Evolutionary conservation across 2,329 filamentous ascomycete genomes (phyloP), one percentile per base, ranked within the genome.

Genomic region (Corynespora cassiicola): DNA sequence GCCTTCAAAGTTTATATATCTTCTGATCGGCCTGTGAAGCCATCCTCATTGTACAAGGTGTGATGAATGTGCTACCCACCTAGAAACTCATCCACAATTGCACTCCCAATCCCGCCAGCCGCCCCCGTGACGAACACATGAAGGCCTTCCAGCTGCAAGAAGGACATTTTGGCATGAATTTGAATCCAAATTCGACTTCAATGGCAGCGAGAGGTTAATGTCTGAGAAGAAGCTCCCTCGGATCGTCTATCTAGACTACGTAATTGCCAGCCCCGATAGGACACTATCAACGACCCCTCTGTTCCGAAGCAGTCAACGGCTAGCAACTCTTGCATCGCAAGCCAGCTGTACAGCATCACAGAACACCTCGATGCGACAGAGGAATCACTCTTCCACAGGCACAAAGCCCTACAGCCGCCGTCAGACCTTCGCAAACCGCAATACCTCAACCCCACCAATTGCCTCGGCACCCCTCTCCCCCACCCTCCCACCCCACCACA

Each of bases 61-160:
- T n/a, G n/a, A n/a, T 25, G 23, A 20, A 20, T n/a, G 27, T n/a
- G n/a, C n/a, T n/a, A 46, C 20, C 27, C 66, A 80, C 77, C 70
- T 38, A 80, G 55, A 34, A 82, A 78, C 50, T 80, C 76, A 31
- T 69, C 64, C 4, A 79, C 74, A 9, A 75, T 75, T 8, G 72
- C 69, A 23, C 63, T 65, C 2, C 78, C 78, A 56, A 80, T 78
- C 3, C 74, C 74, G 10, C 76, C 75, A 11, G 73, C 72, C 11
- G 76, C 77, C 11, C 77, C 77, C 1, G 77, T 79, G 17, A 81
- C 67, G 42, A 81, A 78, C 20, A 77, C 77, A 62, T 81, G 77
- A 17, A 68, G 61, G 10, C 69, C 71, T 47, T 77, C 71, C 18
- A 80, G 59, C 2, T 63, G 68, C 5, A 80, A 63, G 41, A 76